phyloP scores from a whole-genome alignment of 148 eudicot species.

The Diospyros kaki region DNA sequence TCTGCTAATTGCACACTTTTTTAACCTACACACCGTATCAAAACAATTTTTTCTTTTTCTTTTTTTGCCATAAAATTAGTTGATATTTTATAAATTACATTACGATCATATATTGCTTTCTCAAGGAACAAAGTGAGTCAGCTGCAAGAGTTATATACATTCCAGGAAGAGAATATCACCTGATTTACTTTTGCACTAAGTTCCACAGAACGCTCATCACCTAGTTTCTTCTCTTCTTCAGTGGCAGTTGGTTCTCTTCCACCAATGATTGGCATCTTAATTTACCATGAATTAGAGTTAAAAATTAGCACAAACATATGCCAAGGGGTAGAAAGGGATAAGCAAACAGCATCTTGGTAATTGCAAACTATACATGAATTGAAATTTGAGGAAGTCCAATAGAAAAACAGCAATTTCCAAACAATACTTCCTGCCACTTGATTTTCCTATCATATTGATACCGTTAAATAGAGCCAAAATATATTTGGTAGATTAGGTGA shows the following conservation, averaged over 20 bases:
- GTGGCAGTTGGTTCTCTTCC: conserved; percentile 91
- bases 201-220: conserved; percentile 75
- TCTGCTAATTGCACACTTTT: not conserved
- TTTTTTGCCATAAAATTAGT: not conserved
- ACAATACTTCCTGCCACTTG: not conserved
- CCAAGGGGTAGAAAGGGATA: not conserved
- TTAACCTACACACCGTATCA: not conserved
- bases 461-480: not conserved
- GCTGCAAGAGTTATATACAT: not conserved
- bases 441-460: not conserved
- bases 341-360: not conserved
- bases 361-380: not conserved
- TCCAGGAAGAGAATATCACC: conserved; percentile 38
- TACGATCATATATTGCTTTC: not conserved
- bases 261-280: conserved; percentile 73
- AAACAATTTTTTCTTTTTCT: not conserved
- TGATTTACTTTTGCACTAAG: conserved; percentile 92
- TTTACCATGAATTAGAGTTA: conserved; percentile 1
- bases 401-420: conserved; percentile 4
- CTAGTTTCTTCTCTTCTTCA: conserved; percentile 64
- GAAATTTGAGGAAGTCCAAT: not conserved
- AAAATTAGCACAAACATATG: conserved; percentile 2
- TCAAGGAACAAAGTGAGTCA: not conserved
- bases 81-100: not conserved
- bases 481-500: not conserved